Evolutionary conservation across 179 eudicot species (phyloP).

Genomic region (Spinacia oleracea): DNA sequence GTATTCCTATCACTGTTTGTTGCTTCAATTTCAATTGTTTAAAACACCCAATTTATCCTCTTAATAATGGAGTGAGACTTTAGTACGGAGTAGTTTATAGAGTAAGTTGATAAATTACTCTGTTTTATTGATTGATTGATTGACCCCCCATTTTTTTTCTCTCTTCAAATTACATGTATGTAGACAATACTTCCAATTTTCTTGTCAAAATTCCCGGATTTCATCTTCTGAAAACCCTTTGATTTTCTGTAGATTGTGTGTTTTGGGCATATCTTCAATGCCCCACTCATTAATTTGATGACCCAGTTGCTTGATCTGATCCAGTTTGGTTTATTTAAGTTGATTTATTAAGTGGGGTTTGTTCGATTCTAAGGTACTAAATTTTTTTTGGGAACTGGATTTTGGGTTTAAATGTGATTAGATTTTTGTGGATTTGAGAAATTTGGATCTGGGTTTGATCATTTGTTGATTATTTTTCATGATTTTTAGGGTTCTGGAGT

Average conservation of each 20-base stretch:
- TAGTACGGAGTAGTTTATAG: background rate
- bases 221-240: background rate
- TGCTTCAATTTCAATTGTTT: background rate
- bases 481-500: slow-evolving; percentile 11
- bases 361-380: slow-evolving; percentile 14
- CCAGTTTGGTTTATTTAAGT: slow-evolving; percentile 10
- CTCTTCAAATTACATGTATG: slow-evolving; percentile 23
- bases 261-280: slow-evolving; percentile 6
- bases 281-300: slow-evolving; percentile 27
- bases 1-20: background rate
- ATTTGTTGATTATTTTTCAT: background rate
- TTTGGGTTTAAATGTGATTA: background rate
- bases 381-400: background rate
- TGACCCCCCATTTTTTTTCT: background rate
- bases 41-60: background rate
- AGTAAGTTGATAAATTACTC: background rate
- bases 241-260: slow-evolving; percentile 2
- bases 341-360: slow-evolving; percentile 16
- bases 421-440: slow-evolving; percentile 7
- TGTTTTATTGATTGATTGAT: slow-evolving; percentile 16
- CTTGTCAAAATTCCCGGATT: slow-evolving; percentile 2
- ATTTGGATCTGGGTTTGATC: slow-evolving; percentile 23
- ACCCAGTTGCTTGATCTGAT: slow-evolving; percentile 37
- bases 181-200: slow-evolving; percentile 10
- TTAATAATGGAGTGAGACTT: slow-evolving; percentile 1